Percentiles rank a stretch among this genome's conserved stretches.
These are phyloP conservation scores for Ammopiptanthus mongolicus DNA, from an alignment of 306 rosid genomes.

Conservation along the genomic window DNA sequence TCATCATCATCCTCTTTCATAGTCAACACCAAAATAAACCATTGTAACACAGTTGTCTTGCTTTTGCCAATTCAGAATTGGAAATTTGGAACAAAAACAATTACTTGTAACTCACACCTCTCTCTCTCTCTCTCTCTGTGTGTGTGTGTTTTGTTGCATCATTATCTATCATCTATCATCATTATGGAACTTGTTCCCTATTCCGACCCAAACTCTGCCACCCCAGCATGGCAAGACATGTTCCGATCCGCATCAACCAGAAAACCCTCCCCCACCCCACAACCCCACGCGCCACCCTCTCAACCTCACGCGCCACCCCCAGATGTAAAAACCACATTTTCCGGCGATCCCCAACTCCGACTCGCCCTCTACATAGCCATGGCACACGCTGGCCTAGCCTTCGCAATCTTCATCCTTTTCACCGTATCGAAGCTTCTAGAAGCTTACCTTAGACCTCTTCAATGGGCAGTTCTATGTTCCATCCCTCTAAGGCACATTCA, in stretches of 20 bases:
- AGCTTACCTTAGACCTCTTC: slow-evolving; percentile 76
- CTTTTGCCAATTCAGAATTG: too few species aligned
- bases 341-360: slow-evolving; percentile 87
- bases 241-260: slow-evolving; percentile 78
- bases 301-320: slow-evolving; percentile 18
- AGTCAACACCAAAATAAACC: too few species aligned
- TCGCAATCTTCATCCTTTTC: slow-evolving; percentile 67
- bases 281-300: slow-evolving; percentile 9
- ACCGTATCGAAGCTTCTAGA: slow-evolving; percentile 66
- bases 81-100: too few species aligned
- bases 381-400: slow-evolving; percentile 89
- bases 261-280: slow-evolving; percentile 35
- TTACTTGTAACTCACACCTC: too few species aligned
- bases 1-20: too few species aligned
- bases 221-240: slow-evolving; percentile 95
- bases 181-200: slow-evolving; percentile 75
- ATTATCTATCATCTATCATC: slow-evolving; percentile 25
- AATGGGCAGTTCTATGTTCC: slow-evolving; percentile 89
- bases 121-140: too few species aligned
- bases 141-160: too few species aligned
- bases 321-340: slow-evolving; percentile 33
- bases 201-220: slow-evolving; percentile 47
- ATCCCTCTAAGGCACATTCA: slow-evolving; percentile 85
- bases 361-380: slow-evolving; percentile 85
- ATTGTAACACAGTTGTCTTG: too few species aligned